phyloP scores from a whole-genome alignment of 1,284 basidiomycete species.

The Sporisorium exsertum region DNA sequence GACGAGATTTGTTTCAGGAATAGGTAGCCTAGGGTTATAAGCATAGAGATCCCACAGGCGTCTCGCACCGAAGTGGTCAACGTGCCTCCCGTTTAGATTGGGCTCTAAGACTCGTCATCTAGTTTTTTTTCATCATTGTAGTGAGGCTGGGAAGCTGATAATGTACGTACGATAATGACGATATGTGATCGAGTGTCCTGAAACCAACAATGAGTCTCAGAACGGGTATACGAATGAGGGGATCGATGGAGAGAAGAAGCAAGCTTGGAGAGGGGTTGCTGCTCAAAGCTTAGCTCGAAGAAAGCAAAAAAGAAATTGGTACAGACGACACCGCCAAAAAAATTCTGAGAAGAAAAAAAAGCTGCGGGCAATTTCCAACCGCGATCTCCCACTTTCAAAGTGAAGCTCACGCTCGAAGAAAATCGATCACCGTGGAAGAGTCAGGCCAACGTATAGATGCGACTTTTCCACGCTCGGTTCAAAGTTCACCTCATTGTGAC shows the following conservation, averaged over 20 bases:
- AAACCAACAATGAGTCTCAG: constrained; percentile 34
- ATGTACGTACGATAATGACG: constrained; percentile 26
- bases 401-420: background rate
- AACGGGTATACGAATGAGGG: constrained; percentile 45
- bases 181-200: constrained; percentile 47
- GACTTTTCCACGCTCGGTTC: background rate
- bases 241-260: constrained; percentile 41
- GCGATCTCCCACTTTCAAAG: constrained; percentile 10
- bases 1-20: constrained; percentile 40
- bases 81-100: constrained; percentile 47
- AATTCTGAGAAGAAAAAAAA: background rate
- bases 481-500: background rate
- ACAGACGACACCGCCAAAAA: constrained; percentile 6
- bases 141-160: background rate
- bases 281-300: background rate
- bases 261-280: background rate
- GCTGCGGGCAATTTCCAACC: constrained; percentile 21
- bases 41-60: constrained; percentile 51
- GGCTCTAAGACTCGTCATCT: constrained; percentile 66
- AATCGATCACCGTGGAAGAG: constrained; percentile 26
- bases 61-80: constrained; percentile 34
- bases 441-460: constrained; percentile 5
- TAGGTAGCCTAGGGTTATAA: constrained; percentile 65
- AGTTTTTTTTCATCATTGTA: constrained; percentile 57
- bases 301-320: constrained; percentile 8